A percentile compares a stretch with the other conserved stretches of the same genome.
phyloP scores from a whole-genome alignment of 768 basidiomycete species.

The Rhodotorula babjevae region DNA sequence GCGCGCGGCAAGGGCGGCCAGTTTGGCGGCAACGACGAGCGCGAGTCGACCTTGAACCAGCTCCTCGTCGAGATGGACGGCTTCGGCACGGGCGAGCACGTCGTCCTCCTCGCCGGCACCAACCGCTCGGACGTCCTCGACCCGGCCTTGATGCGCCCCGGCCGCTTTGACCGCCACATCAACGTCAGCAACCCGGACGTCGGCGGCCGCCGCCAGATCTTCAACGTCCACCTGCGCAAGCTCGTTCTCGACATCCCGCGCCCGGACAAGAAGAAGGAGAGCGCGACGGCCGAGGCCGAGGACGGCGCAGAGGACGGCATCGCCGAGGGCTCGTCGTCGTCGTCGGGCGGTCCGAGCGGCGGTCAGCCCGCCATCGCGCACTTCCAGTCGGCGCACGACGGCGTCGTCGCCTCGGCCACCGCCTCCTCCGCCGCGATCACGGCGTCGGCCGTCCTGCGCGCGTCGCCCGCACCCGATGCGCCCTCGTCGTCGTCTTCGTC shows the following conservation, averaged over 20 bases:
- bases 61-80: constrained; percentile 99
- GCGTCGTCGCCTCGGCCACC: not conserved
- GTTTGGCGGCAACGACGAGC: constrained; percentile 92
- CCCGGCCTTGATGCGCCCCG: constrained; percentile 89
- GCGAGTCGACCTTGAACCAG: constrained; percentile 95
- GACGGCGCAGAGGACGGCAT: not conserved
- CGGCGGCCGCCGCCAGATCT: constrained; percentile 86
- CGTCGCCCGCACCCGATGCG: constrained; percentile 6
- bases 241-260: constrained; percentile 35
- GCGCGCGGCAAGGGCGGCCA: constrained; percentile 70
- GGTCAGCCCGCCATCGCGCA: constrained; percentile 10
- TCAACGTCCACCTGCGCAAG: constrained; percentile 71
- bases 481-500: constrained; percentile 6
- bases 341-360: not conserved
- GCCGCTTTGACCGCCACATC: constrained; percentile 95
- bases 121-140: constrained; percentile 97
- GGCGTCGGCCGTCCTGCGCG: not conserved
- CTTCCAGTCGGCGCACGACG: constrained; percentile 9
- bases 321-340: not conserved
- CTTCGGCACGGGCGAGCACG: constrained; percentile 92
- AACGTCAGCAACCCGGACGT: constrained; percentile 92
- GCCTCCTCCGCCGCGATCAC: not conserved
- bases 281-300: not conserved
- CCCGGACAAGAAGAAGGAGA: not conserved
- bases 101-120: constrained; percentile 93